Evolutionary conservation across 2,329 filamentous ascomycete genomes (phyloP), one percentile per base, ranked within the genome.

Genomic region (Pseudopithomyces maydicus): DNA sequence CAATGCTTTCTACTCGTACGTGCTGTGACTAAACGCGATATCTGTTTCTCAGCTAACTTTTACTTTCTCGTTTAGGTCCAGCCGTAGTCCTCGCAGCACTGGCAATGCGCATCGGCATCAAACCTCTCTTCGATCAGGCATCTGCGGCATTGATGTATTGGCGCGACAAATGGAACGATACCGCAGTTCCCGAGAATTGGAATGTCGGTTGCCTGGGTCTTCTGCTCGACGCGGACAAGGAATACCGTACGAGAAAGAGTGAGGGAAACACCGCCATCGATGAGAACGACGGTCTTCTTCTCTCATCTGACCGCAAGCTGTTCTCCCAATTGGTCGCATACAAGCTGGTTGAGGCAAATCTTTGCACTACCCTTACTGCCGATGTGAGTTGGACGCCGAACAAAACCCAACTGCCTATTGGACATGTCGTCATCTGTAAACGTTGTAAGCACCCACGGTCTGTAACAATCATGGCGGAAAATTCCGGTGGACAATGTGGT

Each of bases 111-210:
- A 79, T 84, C 69, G 81, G 81, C 0, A 76, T 84, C 12, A 68
- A 68, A 23, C 76, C 77, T 0, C 65, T 84, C 1, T 68, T 74
- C 7, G 68, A 74, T 1, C 73, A 66, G 0, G 82, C 81, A 0
- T 77, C 78, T 33, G 61, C 66, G 2, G 78, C 81, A 54, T 73
- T 84, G 46, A 48, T 79, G 3, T 67, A 62, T 2, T 81, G 77
- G 65, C 73, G 74, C 3, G 67, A 72, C 23, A 74, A 74, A 23
- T 84, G 82, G 81, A 83, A 81, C 54, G 78, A 74, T 10, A 58
- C 81, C 3, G 76, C 80, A 2, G 73, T 79, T 7, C 80, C 81
- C 0, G 82, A 84, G 63, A 84, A 76, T 8, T 84, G 81, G 80
- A 82, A 78, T 44, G 55, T 77, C 7, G 76, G 71, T 54, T 84